Evolutionary conservation across 2,329 filamentous ascomycete species (phyloP).

Genomic region (Tolypocladium tundrense): DNA sequence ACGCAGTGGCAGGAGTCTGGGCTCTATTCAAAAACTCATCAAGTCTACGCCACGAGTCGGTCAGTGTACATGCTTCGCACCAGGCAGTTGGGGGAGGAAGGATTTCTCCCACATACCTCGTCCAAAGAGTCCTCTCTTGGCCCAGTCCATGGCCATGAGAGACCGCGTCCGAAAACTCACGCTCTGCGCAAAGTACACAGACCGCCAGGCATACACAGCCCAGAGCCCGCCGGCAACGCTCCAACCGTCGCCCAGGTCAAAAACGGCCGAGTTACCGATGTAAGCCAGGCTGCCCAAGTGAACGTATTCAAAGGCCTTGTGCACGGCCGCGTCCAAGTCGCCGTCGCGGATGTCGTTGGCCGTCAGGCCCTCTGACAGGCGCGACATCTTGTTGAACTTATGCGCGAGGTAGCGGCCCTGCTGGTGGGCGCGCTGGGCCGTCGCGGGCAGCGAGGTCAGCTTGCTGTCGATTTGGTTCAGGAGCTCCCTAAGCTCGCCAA

Average conservation of each 20-base stretch:
- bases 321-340: constrained; percentile 83
- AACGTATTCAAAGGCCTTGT: constrained; percentile 88
- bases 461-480: constrained; percentile 89
- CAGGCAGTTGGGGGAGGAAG: neutral
- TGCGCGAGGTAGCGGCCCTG: constrained; percentile 86
- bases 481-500: constrained; percentile 80
- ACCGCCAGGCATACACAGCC: constrained; percentile 93
- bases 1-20: neutral
- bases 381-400: constrained; percentile 88
- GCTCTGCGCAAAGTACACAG: constrained; percentile 94
- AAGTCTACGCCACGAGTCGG: constrained; percentile 27
- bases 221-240: constrained; percentile 73
- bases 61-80: neutral
- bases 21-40: constrained; percentile 35
- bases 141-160: constrained; percentile 95
- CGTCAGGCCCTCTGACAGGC: constrained; percentile 61
- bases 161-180: constrained; percentile 85
- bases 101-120: constrained; percentile 57
- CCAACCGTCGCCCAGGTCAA: constrained; percentile 73
- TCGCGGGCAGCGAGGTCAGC: constrained; percentile 87
- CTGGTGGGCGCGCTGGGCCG: constrained; percentile 91
- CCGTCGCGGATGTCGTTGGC: constrained; percentile 79
- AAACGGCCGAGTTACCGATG: constrained; percentile 91
- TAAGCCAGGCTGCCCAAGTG: constrained; percentile 91
- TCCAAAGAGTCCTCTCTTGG: constrained; percentile 90